Evolutionary conservation across 106 monocot species (phyloP).

Genomic region (Allium fistulosum): DNA sequence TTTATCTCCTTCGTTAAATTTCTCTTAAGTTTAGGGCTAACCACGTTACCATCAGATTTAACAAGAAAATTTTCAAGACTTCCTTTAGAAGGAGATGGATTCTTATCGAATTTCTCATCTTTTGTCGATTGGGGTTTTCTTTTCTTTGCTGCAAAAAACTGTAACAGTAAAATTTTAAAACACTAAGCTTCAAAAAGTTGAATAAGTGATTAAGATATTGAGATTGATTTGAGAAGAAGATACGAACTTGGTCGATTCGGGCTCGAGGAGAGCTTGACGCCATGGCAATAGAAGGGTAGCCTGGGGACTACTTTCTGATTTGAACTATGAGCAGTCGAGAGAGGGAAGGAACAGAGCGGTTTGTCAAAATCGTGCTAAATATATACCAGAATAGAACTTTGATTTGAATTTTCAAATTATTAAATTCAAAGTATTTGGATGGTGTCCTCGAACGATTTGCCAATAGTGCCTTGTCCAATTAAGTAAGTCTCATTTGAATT

Average conservation of each 20-base stretch:
- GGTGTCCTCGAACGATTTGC: too few species aligned
- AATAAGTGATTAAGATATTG: background rate
- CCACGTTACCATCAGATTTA: slow-evolving; percentile 33
- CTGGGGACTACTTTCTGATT: too few species aligned
- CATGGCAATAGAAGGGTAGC: slow-evolving; percentile 22
- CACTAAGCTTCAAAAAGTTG: background rate
- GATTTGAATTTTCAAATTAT: too few species aligned
- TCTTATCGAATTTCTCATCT: slow-evolving; percentile 20
- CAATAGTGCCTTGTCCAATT: too few species aligned
- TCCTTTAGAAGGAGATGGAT: slow-evolving; percentile 24
- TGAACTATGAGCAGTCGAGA: too few species aligned
- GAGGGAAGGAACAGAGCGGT: too few species aligned
- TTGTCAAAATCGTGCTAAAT: too few species aligned
- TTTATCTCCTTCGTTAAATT: slow-evolving; percentile 38
- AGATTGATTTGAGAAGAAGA: slow-evolving; percentile 13
- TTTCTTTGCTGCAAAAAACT: slow-evolving; percentile 67
- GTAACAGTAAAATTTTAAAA: background rate
- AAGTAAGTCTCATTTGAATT: too few species aligned
- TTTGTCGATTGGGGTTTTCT: slow-evolving; percentile 29
- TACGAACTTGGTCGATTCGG: slow-evolving; percentile 73
- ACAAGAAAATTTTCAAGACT: slow-evolving; percentile 17
- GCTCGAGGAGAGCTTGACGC: slow-evolving; percentile 49
- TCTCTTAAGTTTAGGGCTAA: slow-evolving; percentile 17
- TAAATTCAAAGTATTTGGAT: too few species aligned
- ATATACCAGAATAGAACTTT: too few species aligned